Evolutionary conservation across 192 early-diverging fungal genomes (phyloP).

Genomic region (Cladochytrium replicatum): DNA sequence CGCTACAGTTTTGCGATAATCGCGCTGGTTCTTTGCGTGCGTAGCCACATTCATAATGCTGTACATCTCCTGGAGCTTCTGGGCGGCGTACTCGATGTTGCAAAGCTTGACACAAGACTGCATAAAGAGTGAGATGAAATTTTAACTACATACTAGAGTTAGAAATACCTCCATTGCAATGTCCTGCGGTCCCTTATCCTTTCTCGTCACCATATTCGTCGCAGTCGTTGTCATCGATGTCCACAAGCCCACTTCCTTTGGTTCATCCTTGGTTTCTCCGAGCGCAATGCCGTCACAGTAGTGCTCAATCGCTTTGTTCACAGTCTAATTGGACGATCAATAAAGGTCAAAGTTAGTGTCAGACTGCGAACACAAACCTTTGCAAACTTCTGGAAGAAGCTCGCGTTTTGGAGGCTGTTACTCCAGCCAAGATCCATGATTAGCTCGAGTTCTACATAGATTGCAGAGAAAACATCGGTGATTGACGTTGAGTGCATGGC

Average conservation of each 20-base stretch:
- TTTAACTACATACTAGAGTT: neutral
- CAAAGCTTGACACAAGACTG: conserved; percentile 50
- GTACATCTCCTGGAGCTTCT: conserved; percentile 43
- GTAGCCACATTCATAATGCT: conserved; percentile 39
- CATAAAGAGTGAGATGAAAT: conserved; percentile 7
- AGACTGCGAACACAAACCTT: neutral
- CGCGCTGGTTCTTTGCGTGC: conserved; percentile 23
- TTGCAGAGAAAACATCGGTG: conserved; percentile 40
- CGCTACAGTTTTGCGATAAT: conserved; percentile 33
- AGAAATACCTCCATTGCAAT: conserved; percentile 33
- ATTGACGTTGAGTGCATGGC: conserved; percentile 30
- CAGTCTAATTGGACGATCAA: conserved; percentile 8
- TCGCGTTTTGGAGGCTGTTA: conserved; percentile 35
- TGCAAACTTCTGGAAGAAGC: conserved; percentile 43
- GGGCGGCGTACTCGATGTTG: conserved; percentile 43
- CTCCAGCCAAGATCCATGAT: conserved; percentile 43
- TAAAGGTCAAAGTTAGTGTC: conserved; percentile 1
- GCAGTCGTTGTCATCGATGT: conserved; percentile 14
- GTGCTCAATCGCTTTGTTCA: conserved; percentile 43
- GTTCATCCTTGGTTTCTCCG: conserved; percentile 29
- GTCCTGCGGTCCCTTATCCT: conserved; percentile 31
- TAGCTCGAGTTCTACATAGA: conserved; percentile 41
- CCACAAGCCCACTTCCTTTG: conserved; percentile 12
- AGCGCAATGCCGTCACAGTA: conserved; percentile 46
- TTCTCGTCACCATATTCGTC: conserved; percentile 8